Evolutionary conservation across 495 filamentous ascomycete genomes (phyloP).

Genomic region (Cudoniella acicularis): DNA sequence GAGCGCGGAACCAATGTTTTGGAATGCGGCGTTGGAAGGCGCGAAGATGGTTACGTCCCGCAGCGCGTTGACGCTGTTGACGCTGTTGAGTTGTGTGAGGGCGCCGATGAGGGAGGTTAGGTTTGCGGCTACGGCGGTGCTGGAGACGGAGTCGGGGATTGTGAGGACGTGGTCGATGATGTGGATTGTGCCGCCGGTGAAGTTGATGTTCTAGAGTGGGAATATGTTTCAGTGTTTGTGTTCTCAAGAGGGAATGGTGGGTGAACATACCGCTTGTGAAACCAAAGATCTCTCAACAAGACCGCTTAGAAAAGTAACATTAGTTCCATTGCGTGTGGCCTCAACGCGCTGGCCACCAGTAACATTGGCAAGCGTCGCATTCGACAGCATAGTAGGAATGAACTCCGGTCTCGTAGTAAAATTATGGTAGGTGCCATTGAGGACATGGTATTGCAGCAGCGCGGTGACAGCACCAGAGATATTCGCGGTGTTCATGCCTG

Average conservation of each 20-base stretch:
- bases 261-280: conserved; percentile 26
- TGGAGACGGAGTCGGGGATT: conserved; percentile 47
- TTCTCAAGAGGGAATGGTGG: neutral
- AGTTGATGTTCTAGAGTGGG: conserved; percentile 52
- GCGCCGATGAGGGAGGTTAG: conserved; percentile 56
- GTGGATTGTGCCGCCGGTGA: conserved; percentile 61
- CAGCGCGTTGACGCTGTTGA: conserved; percentile 37
- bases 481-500: conserved; percentile 21
- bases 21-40: conserved; percentile 58
- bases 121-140: conserved; percentile 45
- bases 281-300: conserved; percentile 31
- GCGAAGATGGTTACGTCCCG: conserved; percentile 62
- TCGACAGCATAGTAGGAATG: conserved; percentile 50
- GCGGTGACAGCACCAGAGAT: conserved; percentile 39
- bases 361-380: conserved; percentile 38
- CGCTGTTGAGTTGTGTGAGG: conserved; percentile 42
- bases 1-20: conserved; percentile 47
- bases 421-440: conserved; percentile 51
- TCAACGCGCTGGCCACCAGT: conserved; percentile 38
- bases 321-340: conserved; percentile 24
- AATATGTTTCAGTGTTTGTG: too few relatives aligned
- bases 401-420: conserved; percentile 42
- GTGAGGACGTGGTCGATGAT: conserved; percentile 57
- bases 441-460: conserved; percentile 61
- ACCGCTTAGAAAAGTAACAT: conserved; percentile 36